Evolutionary conservation across 768 basidiomycete genomes (phyloP).

Genomic region (Podaxis sp.): DNA sequence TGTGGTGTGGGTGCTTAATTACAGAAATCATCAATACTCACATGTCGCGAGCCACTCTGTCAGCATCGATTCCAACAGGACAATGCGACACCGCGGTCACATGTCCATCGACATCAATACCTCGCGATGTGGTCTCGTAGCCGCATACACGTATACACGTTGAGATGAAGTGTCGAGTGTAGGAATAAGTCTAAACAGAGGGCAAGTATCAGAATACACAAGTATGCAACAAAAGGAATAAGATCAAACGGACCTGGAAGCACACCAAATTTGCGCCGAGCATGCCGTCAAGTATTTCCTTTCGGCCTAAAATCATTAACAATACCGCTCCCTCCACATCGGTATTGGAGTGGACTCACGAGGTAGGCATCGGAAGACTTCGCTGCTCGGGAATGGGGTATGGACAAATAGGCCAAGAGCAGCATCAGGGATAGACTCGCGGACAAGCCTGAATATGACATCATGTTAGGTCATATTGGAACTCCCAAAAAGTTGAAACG

Average conservation of each 20-base stretch:
- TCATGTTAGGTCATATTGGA: not conserved
- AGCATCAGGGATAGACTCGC: constrained; percentile 62
- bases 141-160: constrained; percentile 96
- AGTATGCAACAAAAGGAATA: not conserved
- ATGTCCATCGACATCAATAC: constrained; percentile 86
- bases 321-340: constrained; percentile 1
- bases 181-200: constrained; percentile 71
- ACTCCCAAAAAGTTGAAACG: not conserved
- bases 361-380: constrained; percentile 92
- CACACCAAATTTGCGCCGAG: constrained; percentile 94
- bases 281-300: constrained; percentile 97
- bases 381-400: constrained; percentile 95
- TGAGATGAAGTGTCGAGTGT: constrained; percentile 91
- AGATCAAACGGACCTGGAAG: constrained; percentile 62
- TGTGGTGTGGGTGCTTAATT: not conserved
- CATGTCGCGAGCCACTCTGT: constrained; percentile 81
- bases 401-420: constrained; percentile 93
- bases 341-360: constrained; percentile 45
- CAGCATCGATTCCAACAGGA: constrained; percentile 94
- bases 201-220: not conserved
- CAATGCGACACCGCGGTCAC: constrained; percentile 82
- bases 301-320: constrained; percentile 48
- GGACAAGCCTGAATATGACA: constrained; percentile 48
- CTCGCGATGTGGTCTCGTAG: constrained; percentile 70
- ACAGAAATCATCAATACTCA: constrained; percentile 26